These are phyloP conservation scores for Leersia perrieri DNA, from an alignment of 176 grass and related monocot species.

Conservation along the genomic window DNA sequence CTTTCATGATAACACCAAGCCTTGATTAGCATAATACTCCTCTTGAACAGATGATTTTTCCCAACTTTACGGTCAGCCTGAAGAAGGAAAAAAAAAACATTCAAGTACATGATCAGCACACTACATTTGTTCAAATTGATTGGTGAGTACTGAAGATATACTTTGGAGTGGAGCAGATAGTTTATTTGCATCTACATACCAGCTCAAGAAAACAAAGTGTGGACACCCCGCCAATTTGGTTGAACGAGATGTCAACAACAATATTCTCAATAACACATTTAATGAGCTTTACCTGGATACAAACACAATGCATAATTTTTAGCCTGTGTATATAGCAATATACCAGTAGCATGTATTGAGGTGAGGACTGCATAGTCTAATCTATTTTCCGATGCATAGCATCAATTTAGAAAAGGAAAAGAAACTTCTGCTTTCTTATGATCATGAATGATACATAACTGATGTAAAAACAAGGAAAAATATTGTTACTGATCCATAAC, in stretches of 20 bases:
- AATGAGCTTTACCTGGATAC: conserved; percentile 64
- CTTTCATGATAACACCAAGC: conserved; percentile 78
- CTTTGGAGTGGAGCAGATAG: not conserved
- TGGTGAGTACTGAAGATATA: not conserved
- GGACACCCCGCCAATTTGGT: conserved; percentile 73
- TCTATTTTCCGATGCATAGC: not conserved
- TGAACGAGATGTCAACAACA: conserved; percentile 78
- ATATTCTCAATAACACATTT: conserved; percentile 80
- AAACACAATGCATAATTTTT: conserved; percentile 30
- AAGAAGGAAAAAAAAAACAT: not conserved
- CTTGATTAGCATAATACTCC: conserved; percentile 68
- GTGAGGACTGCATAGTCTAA: not conserved
- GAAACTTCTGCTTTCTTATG: not conserved
- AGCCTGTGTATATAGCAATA: not conserved
- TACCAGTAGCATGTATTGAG: not conserved
- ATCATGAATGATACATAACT: not conserved
- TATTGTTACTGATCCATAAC: not conserved
- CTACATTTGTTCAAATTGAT: not conserved
- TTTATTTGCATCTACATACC: conserved; percentile 21
- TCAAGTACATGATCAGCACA: not conserved
- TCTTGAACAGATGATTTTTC: conserved; percentile 59
- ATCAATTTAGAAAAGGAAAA: not conserved
- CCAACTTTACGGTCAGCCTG: not conserved
- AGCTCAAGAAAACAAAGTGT: conserved; percentile 73
- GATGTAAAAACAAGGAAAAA: not conserved